Percentiles rank a stretch among this genome's conserved stretches.
Evolutionary conservation across 768 basidiomycete species (phyloP).

Genomic region (Tulasnella sp.): DNA sequence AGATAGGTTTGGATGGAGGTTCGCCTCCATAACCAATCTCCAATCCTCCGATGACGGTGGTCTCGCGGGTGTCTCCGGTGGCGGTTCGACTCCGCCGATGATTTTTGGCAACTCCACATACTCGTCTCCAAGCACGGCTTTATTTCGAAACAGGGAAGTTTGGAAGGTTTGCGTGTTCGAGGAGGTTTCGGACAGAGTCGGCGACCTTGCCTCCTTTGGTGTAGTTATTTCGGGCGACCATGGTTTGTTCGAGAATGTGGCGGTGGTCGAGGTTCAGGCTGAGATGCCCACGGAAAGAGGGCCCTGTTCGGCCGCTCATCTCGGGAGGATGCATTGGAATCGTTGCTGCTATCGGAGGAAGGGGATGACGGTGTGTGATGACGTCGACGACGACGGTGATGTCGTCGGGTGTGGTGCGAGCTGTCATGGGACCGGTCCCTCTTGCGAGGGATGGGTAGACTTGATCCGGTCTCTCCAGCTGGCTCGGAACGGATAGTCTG

Average conservation of each 20-base stretch:
- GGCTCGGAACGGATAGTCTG: no score
- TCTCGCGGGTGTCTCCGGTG: neutral
- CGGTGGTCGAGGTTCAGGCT: neutral
- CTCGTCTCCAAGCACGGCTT: neutral
- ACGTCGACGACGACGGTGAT: neutral
- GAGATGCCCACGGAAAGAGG: neutral
- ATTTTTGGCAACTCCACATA: constrained; percentile 10
- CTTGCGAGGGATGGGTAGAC: neutral
- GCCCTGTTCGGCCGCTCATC: neutral
- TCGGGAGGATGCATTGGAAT: neutral
- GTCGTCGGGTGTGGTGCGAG: neutral
- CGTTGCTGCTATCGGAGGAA: neutral
- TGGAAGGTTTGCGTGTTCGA: neutral
- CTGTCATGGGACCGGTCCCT: neutral
- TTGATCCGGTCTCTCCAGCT: no score
- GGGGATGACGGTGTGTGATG: neutral
- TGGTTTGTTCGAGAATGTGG: neutral
- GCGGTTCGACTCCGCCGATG: neutral
- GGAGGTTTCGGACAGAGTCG: neutral
- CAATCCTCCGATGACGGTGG: neutral
- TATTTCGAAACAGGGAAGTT: constrained; percentile 1
- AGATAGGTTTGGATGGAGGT: neutral
- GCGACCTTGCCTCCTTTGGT: neutral
- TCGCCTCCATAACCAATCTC: neutral
- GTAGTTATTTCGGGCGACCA: neutral